A percentile compares a stretch with the other conserved stretches of the same genome.
These are phyloP conservation scores for Rhizoctonia solani DNA, from an alignment of 1,284 basidiomycete genomes.

Conservation along the genomic window DNA sequence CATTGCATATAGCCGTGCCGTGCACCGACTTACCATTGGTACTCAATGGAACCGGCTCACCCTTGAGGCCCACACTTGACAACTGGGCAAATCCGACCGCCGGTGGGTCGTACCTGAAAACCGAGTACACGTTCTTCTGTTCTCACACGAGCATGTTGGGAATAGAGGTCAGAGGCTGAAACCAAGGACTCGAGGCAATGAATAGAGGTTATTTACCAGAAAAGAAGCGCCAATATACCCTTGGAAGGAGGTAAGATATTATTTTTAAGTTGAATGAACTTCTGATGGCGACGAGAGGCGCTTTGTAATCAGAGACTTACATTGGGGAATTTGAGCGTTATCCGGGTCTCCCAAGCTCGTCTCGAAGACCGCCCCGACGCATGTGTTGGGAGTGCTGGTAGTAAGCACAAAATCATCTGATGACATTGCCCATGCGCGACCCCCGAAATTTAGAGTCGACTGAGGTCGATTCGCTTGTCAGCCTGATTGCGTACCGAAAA, in stretches of 20 bases:
- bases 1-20: not conserved
- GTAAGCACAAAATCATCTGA: slow-evolving; percentile 34
- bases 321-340: slow-evolving; percentile 27
- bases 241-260: not conserved
- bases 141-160: not conserved
- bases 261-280: not conserved
- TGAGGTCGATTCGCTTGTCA: not conserved
- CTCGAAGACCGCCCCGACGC: slow-evolving; percentile 41
- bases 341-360: slow-evolving; percentile 36
- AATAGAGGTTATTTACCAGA: slow-evolving; percentile 20
- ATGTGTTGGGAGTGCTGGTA: slow-evolving; percentile 7
- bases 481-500: not conserved
- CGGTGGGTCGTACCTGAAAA: slow-evolving; percentile 74
- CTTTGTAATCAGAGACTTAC: slow-evolving; percentile 1
- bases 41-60: slow-evolving; percentile 5
- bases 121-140: slow-evolving; percentile 90
- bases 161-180: not conserved
- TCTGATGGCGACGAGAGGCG: not conserved
- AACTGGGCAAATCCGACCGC: slow-evolving; percentile 79
- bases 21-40: not conserved
- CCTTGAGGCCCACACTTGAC: slow-evolving; percentile 35
- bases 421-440: slow-evolving; percentile 34
- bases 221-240: slow-evolving; percentile 38
- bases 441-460: slow-evolving; percentile 35
- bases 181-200: not conserved